phyloP scores from a whole-genome alignment of 2,329 filamentous ascomycete species.

The Talaromyces sp. region DNA sequence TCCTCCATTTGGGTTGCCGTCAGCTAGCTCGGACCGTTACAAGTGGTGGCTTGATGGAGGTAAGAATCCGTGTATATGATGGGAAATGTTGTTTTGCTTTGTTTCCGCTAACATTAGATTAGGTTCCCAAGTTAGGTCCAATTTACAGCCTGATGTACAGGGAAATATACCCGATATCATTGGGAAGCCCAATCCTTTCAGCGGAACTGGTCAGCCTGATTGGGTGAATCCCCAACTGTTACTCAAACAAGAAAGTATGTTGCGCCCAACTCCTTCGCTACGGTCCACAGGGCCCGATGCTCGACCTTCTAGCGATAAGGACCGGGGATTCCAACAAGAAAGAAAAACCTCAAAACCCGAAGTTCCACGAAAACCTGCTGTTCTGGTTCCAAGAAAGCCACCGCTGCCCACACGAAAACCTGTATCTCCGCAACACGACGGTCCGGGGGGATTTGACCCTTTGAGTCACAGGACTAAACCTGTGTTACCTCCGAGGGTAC shows the following conservation, averaged over 20 bases:
- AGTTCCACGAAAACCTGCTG: slow-evolving; percentile 2
- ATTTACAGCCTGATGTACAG: slow-evolving; percentile 60
- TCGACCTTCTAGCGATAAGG: not conserved
- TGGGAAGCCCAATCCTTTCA: slow-evolving; percentile 77
- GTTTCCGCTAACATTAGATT: slow-evolving; percentile 12
- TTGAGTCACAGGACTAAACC: not conserved
- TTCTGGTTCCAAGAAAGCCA: not conserved
- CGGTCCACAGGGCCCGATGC: not conserved
- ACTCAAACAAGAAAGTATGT: not conserved
- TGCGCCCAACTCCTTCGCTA: not conserved
- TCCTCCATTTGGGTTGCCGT: slow-evolving; percentile 69
- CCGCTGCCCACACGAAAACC: not conserved
- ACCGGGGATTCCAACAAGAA: not conserved
- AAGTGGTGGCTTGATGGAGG: slow-evolving; percentile 64
- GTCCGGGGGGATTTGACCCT: not conserved
- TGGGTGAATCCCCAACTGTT: slow-evolving; percentile 56
- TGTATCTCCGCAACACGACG: not conserved
- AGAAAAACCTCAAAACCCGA: not conserved
- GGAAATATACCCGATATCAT: slow-evolving; percentile 65
- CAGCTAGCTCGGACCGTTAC: slow-evolving; percentile 56
- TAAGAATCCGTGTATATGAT: slow-evolving; percentile 23
- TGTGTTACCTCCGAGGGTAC: slow-evolving; percentile 6
- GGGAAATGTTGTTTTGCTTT: slow-evolving; percentile 8
- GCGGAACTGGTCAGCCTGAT: slow-evolving; percentile 67
- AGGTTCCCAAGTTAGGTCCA: slow-evolving; percentile 70